Evolutionary conservation across 345 rosid species (phyloP).

Genomic region (Gossypium mustelinum): DNA sequence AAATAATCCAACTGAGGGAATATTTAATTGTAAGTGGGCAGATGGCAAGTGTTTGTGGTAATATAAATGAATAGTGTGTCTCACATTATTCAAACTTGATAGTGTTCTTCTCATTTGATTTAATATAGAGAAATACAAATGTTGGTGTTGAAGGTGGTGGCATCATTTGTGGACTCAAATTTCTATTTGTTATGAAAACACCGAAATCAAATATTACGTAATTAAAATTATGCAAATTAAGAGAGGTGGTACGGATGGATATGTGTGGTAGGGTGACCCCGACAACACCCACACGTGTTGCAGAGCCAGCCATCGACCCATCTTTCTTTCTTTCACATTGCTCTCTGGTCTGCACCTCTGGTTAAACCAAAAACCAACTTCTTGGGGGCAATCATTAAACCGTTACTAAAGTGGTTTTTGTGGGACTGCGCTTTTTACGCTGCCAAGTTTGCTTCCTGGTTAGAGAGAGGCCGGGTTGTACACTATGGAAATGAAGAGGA

Average conservation of each 20-base stretch:
- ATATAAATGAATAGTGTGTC: no score
- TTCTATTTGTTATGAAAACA: no score
- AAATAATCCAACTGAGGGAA: background rate
- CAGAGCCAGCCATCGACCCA: slow-evolving; percentile 5
- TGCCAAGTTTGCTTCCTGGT: background rate
- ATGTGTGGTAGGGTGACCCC: background rate
- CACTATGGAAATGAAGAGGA: background rate
- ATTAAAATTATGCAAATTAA: no score
- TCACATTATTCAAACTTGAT: no score
- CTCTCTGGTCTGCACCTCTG: background rate
- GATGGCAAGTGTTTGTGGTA: background rate
- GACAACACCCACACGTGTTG: slow-evolving; percentile 18
- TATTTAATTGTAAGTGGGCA: background rate
- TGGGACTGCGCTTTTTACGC: background rate
- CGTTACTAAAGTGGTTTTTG: background rate
- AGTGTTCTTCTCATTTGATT: no score
- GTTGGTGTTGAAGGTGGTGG: no score
- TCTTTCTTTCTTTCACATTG: background rate
- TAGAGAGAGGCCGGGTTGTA: background rate
- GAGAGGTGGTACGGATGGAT: background rate
- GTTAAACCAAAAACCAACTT: background rate
- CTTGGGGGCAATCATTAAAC: slow-evolving; percentile 24
- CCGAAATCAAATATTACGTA: no score
- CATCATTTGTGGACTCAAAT: no score
- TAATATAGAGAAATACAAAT: no score